These are phyloP conservation scores for Biscutella laevigata DNA, from an alignment of 441 rosid genomes.

Conservation along the genomic window DNA sequence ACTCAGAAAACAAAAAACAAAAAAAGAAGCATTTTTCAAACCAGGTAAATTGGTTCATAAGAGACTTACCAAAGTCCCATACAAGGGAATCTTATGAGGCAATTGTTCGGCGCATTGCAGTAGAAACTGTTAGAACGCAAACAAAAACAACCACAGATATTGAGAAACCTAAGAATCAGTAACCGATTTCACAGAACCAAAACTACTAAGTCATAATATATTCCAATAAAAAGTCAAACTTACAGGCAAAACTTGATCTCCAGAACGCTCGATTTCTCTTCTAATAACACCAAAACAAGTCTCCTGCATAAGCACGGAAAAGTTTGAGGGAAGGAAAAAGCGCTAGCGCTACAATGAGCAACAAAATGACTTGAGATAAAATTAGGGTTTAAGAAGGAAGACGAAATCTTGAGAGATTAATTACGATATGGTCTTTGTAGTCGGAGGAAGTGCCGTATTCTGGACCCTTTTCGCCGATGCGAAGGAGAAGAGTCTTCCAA, in stretches of 20 bases:
- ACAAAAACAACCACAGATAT: neutral
- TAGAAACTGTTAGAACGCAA: slow-evolving; percentile 48
- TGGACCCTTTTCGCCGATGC: slow-evolving; percentile 82
- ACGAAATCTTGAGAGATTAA: slow-evolving; percentile 14
- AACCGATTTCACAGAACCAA: neutral
- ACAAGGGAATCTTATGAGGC: slow-evolving; percentile 93
- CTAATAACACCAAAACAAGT: slow-evolving; percentile 73
- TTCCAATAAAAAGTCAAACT: neutral
- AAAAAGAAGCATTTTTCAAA: neutral
- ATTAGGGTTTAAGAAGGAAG: slow-evolving; percentile 30
- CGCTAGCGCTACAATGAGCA: too few species aligned
- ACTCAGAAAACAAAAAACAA: neutral
- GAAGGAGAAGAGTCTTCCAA: slow-evolving; percentile 82
- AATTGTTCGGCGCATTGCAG: slow-evolving; percentile 78
- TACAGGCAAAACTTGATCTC: slow-evolving; percentile 52
- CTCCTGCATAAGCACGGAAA: slow-evolving; percentile 44
- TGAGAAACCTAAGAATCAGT: neutral
- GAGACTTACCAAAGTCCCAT: slow-evolving; percentile 73
- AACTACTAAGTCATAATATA: neutral
- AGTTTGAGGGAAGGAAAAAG: neutral
- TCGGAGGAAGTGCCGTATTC: slow-evolving; percentile 74
- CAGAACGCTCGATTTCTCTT: slow-evolving; percentile 80
- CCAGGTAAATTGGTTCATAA: neutral
- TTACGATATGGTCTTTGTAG: slow-evolving; percentile 75
- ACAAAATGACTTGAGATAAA: neutral